Base-by-base conservation (phyloP, 1,284 basidiomycete species). In the Ceratobasidium sp. region DNA sequence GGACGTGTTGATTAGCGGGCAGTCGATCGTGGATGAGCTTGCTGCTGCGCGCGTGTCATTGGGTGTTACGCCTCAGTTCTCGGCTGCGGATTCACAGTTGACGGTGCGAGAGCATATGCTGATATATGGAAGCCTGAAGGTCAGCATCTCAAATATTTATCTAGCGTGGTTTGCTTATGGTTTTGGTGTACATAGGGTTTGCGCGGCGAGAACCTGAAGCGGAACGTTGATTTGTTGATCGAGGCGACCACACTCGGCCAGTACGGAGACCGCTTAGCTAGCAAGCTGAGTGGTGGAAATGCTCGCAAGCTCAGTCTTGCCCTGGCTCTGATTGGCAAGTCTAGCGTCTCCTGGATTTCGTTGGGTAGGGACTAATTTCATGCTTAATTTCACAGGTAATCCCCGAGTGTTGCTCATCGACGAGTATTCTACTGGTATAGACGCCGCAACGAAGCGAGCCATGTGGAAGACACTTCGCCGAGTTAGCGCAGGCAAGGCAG, bases 41-140 rank as follows among this genome's bases (percentile, higher is more conserved):
- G 86, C 86, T 43, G 83, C 80, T 3, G 90, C 92, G 35, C 85
- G 90, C 55, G 84, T 89, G 4, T 84, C 86, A 4, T 85, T 94
- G 7, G 92, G 92, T 1, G 91, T 94, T 49, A 93, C 91, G 78
- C 92, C 92, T 0, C 92, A 94, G 76, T 92, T 93, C 81, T 92
- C 92, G 4, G 92, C 92, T 0, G 91, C 94, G 73, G 93, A 94
- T 75, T 83, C 87, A 5, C 88, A 92, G 75, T 81, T 94, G 58
- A 93, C 90, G 2, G 92, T 93, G 16, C 84, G 88, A 32, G 89
- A 95, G 78, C 92, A 95, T 77, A 82, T 94, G 44, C 74, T 85
- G 76, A 75, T 81, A 0, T 83, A 82, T 69, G 80, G 80, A 7
- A 76, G 79, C 32, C 77, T 83, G 69, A 81, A 72, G 55, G 67